Evolutionary conservation across 345 rosid genomes (phyloP), one percentile per base, ranked within the genome.

Genomic region (Viola odorata): DNA sequence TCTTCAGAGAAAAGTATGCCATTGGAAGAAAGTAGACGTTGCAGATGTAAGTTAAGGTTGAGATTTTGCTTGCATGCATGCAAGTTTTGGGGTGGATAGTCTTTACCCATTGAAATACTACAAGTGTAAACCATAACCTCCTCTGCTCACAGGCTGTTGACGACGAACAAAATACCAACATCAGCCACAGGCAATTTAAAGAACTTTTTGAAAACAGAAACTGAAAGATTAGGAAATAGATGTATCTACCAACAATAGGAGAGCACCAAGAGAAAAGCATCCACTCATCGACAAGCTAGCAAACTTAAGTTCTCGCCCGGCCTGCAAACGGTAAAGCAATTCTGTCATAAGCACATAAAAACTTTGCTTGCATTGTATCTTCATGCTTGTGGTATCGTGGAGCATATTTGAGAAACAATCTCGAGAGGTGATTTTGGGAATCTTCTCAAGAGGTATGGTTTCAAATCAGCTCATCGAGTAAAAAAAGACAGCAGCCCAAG

Each of bases 71-170:
- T 47, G 23, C 13, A 23, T 9, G 15, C 39, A 9, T 68, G 61
- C 41, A 23, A 23, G 32, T 23, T 23, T 23, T n/a, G 52, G 58
- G 64, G 41, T 54, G 45, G 54, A 12, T 13, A 4, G 32, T 37
- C 77, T 37, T 75, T 86, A 87, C 96, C 96, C 86, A 86, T 67
- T 82, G 95, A 67, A 89, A 89, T 61, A 85, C 91, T 12, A 81
- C 74, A 32, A 87, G 85, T 7, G 79, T 70, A 14, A 47, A 41
- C 96, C 91, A 37, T 72, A 83, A 53, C 89, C 91, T 73, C 69
- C 77, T 37, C 74, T 76, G 68, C 75, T 78, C 66, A 76, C 76
- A 55, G 84, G 55, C 96, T 86, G 81, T 37, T 36, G 10, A 64
- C 23, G 60, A 62, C 32, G 48, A 36, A 42, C 7, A 40, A 36